Percentiles rank a stretch among this genome's conserved stretches.
These are phyloP conservation scores for Parascedosporium putredinis DNA, from an alignment of 2,329 filamentous ascomycete genomes.

Conservation along the genomic window DNA sequence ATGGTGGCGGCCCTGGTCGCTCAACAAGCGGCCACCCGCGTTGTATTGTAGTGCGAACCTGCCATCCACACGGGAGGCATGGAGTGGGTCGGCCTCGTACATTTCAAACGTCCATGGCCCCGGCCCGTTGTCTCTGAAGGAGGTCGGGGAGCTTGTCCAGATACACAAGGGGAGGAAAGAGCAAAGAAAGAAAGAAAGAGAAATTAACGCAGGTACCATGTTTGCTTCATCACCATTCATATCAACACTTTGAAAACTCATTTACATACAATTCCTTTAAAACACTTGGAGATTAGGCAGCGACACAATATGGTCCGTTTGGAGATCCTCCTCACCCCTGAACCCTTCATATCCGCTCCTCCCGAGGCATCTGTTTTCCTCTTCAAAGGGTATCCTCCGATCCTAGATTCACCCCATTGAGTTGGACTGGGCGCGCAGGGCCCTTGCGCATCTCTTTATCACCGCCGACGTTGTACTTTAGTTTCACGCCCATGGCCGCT, in stretches of 20 bases:
- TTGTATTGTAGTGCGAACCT: slow-evolving; percentile 1
- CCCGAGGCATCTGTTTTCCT: too few relatives aligned
- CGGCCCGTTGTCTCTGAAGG: too few relatives aligned
- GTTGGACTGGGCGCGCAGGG: slow-evolving; percentile 30
- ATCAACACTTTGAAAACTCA: not conserved
- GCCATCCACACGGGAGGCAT: slow-evolving; percentile 1
- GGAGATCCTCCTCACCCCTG: too few relatives aligned
- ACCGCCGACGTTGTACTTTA: slow-evolving; percentile 64
- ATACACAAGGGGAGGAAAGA: too few relatives aligned
- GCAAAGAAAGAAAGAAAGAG: too few relatives aligned
- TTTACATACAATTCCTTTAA: not conserved
- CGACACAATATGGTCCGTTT: too few relatives aligned
- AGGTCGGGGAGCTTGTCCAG: not conserved
- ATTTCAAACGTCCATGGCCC: not conserved
- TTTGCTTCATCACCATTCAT: not conserved
- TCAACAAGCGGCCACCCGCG: slow-evolving; percentile 1
- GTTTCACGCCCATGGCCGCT: slow-evolving; percentile 88
- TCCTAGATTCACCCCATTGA: slow-evolving; percentile 11
- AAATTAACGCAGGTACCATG: too few relatives aligned
- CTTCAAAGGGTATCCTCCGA: slow-evolving; percentile 1
- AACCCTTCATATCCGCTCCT: too few relatives aligned
- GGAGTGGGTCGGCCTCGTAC: not conserved
- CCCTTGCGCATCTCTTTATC: slow-evolving; percentile 56
- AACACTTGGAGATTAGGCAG: too few relatives aligned
- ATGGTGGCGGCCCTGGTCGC: not conserved